Base-by-base conservation (phyloP, 352 stramenopile species). In the Phytophthora foliorum region DNA sequence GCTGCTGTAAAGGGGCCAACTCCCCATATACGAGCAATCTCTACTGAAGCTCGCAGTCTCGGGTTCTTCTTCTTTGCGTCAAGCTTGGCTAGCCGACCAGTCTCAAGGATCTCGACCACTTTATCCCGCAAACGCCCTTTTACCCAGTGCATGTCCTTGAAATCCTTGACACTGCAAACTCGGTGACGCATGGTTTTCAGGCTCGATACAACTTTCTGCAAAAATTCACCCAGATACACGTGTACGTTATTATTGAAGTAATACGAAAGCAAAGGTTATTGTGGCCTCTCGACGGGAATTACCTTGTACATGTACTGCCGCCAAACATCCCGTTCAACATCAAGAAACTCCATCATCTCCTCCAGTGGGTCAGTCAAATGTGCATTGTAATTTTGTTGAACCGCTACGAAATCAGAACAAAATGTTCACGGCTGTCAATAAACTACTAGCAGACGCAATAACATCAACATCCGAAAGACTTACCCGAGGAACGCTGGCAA, bases 231-330 rank as follows among this genome's bases (percentile, higher is more conserved):
- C 29, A 13, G 6, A 34, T 2, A 34, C 11, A 11, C 8, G 29
- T 34, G n/a, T n/a, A n/a, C n/a, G n/a, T n/a, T n/a, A n/a, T n/a
- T n/a, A n/a, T n/a, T n/a, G n/a, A n/a, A n/a, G n/a, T 13, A 14
- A 34, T 13, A 34, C 7, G 13, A 13, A 34, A 34, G 29, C 29
- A 34, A 34, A 34, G 7, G 13, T 2, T 42, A 27, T 42, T 17
- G n/a, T 21, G 0, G 5, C 6, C 1, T 13, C 45, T 49, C 34
- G 19, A 39, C 16, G 6, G 58, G 25, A 36, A 42, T 45, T 54
- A 91, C 84, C 70, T 94, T 95, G 70, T 95, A 93, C 69, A 87
- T 91, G 49, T 92, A 93, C 53, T 90, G 83, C 17, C 88, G 72
- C 88, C 88, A 94, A 25, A 90, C 76, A 51, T 94, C 86, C 16